These are phyloP conservation scores for Syzygium aqueum DNA, from an alignment of 345 rosid species.

Conservation along the genomic window DNA sequence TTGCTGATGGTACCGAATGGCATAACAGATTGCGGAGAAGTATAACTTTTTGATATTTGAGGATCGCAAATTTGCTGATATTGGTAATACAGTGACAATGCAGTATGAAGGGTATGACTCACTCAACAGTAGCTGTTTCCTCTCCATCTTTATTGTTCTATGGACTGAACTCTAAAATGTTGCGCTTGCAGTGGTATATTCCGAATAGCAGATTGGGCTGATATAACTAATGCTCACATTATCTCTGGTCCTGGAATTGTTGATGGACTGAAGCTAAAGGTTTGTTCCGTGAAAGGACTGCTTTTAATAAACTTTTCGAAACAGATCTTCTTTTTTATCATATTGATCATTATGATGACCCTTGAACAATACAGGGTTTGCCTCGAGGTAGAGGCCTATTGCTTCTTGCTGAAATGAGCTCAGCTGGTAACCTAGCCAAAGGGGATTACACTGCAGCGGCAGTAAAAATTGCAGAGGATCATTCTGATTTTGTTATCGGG, in stretches of 20 bases:
- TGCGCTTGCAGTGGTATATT: constrained; percentile 60
- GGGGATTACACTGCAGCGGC: constrained; percentile 97
- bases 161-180: not conserved
- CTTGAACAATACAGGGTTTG: constrained; percentile 51
- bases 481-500: constrained; percentile 93
- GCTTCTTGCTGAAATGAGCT: constrained; percentile 98
- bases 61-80: constrained; percentile 97
- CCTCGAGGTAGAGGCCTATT: constrained; percentile 82
- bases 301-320: not conserved
- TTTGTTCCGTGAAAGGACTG: constrained; percentile 4
- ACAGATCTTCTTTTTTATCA: not conserved
- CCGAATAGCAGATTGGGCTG: constrained; percentile 89
- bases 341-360: not conserved
- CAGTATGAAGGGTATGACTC: constrained; percentile 79
- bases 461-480: constrained; percentile 83
- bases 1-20: not conserved
- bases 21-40: constrained; percentile 71
- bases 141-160: not conserved
- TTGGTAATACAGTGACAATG: constrained; percentile 98
- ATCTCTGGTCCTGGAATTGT: constrained; percentile 96
- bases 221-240: constrained; percentile 83
- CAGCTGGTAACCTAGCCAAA: constrained; percentile 91
- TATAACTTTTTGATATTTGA: constrained; percentile 85
- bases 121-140: not conserved
- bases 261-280: constrained; percentile 90